Percentiles rank a stretch among this genome's conserved stretches.
Conservation (phyloP, 2,329 filamentous ascomycete species). For the Aureobasidium sp. region DNA sequence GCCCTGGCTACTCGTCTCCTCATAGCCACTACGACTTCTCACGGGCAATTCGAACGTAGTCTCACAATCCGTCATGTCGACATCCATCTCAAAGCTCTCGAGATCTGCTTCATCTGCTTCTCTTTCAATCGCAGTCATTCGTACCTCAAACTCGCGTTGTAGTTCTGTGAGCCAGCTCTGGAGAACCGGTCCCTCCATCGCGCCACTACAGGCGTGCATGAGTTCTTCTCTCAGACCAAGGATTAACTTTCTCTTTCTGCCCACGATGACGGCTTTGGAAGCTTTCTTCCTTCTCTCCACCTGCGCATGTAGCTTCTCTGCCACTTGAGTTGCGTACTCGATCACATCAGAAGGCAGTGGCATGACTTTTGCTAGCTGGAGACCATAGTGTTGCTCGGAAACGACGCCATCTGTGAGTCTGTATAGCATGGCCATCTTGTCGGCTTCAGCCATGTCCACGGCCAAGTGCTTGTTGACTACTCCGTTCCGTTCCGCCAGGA, state of each 20-base stretch:
- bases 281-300: constrained; percentile 47
- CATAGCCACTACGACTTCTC: not conserved
- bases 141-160: constrained; percentile 65
- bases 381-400: constrained; percentile 69
- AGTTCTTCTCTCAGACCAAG: constrained; percentile 67
- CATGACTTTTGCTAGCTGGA: constrained; percentile 69
- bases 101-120: constrained; percentile 24
- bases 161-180: constrained; percentile 57
- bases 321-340: constrained; percentile 59
- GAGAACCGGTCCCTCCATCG: constrained; percentile 58
- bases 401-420: constrained; percentile 67
- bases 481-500: constrained; percentile 66
- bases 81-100: not conserved
- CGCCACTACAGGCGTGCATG: constrained; percentile 57
- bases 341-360: constrained; percentile 64
- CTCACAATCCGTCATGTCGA: not conserved
- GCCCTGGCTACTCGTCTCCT: not conserved
- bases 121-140: constrained; percentile 62
- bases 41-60: not conserved
- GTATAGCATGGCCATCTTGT: constrained; percentile 81
- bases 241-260: constrained; percentile 64
- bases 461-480: constrained; percentile 78
- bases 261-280: constrained; percentile 51
- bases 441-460: constrained; percentile 51
- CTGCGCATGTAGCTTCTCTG: constrained; percentile 50